Conservation (phyloP, 805 yeast species). For the Clavispora fructus region DNA sequence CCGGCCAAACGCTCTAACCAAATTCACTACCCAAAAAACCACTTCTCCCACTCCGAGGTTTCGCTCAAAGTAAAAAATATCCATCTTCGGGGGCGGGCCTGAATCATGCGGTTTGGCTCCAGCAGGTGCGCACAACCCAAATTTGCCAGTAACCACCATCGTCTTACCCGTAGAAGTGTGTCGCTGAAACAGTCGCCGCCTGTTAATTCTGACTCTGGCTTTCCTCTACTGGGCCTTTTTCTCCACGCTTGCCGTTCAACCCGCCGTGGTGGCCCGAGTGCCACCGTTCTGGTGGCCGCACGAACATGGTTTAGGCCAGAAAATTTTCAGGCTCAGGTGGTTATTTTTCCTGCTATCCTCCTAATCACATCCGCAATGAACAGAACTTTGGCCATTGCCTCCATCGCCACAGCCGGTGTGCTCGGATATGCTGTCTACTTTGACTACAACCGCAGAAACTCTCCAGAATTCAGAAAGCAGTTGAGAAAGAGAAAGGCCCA, state of each 20-base stretch:
- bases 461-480: constrained; percentile 72
- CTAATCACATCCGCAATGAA: constrained; percentile 16
- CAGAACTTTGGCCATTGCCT: constrained; percentile 28
- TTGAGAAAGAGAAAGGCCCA: constrained; percentile 60
- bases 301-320: background rate
- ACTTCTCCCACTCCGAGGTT: no score
- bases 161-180: no score
- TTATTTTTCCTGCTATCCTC: background rate
- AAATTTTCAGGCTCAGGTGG: background rate
- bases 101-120: no score
- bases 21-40: no score
- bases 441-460: constrained; percentile 85
- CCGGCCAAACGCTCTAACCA: no score
- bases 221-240: no score
- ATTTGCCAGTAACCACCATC: no score
- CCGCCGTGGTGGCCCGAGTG: background rate
- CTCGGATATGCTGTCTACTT: constrained; percentile 82
- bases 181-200: no score
- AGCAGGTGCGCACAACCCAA: no score
- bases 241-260: background rate
- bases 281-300: background rate
- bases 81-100: no score
- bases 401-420: constrained; percentile 48
- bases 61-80: no score
- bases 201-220: no score